Percentiles rank a stretch among this genome's conserved stretches.
These are phyloP conservation scores for Periconia digitata DNA, from an alignment of 2,329 filamentous ascomycete species.

Conservation along the genomic window DNA sequence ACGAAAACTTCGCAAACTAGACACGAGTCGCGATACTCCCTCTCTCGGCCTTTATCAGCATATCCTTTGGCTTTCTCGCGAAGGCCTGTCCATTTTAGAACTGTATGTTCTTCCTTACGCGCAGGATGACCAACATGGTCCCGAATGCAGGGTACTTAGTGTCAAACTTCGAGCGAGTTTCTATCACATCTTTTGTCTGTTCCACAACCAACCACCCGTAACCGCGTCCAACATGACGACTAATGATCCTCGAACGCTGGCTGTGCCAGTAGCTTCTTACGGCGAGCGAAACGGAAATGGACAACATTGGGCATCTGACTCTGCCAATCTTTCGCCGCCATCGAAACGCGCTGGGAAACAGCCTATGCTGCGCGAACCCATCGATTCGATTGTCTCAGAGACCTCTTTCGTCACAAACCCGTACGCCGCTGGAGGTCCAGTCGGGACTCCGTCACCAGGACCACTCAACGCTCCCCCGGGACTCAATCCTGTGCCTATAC, in stretches of 20 bases:
- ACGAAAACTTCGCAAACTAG: constrained; percentile 79
- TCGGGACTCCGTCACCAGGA: constrained; percentile 45
- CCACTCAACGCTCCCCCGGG: constrained; percentile 49
- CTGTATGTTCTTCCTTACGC: constrained; percentile 74
- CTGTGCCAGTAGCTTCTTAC: constrained; percentile 24
- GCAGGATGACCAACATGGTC: constrained; percentile 71
- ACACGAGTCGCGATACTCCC: constrained; percentile 74
- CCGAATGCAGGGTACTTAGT: constrained; percentile 82
- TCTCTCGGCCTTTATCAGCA: constrained; percentile 83
- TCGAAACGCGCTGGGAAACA: constrained; percentile 39
- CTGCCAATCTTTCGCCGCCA: constrained; percentile 28
- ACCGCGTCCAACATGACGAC: constrained; percentile 38
- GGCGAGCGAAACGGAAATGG: constrained; percentile 27
- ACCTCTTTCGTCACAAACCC: constrained; percentile 55
- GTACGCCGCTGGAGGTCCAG: constrained; percentile 44
- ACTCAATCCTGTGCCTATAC: constrained; percentile 44
- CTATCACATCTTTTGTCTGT: constrained; percentile 94
- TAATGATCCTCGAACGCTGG: constrained; percentile 29
- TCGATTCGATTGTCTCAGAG: constrained; percentile 53
- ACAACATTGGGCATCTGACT: constrained; percentile 26
- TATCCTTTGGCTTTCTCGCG: constrained; percentile 92
- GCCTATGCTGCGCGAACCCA: constrained; percentile 50
- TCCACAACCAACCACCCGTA: constrained; percentile 86
- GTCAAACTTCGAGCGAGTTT: constrained; percentile 93
- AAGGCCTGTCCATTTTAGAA: constrained; percentile 86